Conservation (phyloP, 2,329 filamentous ascomycete genomes). For the Aspergillus latus region DNA sequence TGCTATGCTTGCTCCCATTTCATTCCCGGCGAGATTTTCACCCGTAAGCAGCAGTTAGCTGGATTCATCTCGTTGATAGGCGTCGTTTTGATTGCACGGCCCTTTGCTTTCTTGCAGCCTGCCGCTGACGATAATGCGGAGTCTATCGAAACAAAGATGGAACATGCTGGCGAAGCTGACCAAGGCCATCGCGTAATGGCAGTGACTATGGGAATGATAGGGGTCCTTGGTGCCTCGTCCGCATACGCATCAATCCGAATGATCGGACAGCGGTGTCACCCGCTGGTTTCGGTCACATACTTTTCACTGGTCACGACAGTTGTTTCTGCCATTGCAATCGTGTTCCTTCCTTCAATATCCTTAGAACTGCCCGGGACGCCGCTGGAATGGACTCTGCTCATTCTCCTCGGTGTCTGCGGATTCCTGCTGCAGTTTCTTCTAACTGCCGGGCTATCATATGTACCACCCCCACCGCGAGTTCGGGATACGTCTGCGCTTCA, state of each 20-base stretch:
- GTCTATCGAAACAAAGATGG: conserved; percentile 22
- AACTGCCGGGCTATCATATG: conserved; percentile 71
- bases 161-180: conserved; percentile 41
- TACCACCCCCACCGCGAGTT: conserved; percentile 53
- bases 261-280: conserved; percentile 77
- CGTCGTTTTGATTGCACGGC: conserved; percentile 79
- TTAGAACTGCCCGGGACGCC: conserved; percentile 56
- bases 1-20: conserved; percentile 78
- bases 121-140: conserved; percentile 12
- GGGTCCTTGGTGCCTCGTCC: conserved; percentile 71
- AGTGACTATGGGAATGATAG: conserved; percentile 69
- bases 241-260: conserved; percentile 76
- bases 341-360: conserved; percentile 55
- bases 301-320: conserved; percentile 71
- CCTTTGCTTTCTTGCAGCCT: conserved; percentile 39
- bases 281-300: conserved; percentile 83
- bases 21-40: conserved; percentile 71
- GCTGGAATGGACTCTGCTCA: conserved; percentile 66
- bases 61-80: conserved; percentile 73
- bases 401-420: conserved; percentile 69
- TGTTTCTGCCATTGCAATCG: conserved; percentile 63
- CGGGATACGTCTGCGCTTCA: not conserved
- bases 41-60: conserved; percentile 72
- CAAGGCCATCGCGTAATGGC: conserved; percentile 66
- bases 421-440: conserved; percentile 86